Conservation (phyloP, 2,329 filamentous ascomycete genomes). For the Fusarium subglutinans region DNA sequence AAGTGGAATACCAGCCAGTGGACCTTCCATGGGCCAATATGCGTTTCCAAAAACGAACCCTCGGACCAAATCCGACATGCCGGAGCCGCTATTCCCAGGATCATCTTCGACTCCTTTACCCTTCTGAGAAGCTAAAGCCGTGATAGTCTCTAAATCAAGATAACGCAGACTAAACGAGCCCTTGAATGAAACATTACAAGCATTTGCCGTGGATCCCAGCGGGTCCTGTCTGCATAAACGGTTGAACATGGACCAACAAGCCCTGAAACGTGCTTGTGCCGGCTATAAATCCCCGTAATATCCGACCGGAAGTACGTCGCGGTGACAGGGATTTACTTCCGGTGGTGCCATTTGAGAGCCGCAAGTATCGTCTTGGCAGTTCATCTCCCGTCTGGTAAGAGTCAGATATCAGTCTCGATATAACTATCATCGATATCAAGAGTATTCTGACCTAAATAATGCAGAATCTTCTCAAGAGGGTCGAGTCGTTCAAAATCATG, state of each 20-base stretch:
- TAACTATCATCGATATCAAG: neutral
- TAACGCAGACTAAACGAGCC: neutral
- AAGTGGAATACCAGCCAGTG: neutral
- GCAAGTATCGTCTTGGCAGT: constrained; percentile 4
- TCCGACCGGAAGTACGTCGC: neutral
- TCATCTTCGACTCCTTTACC: neutral
- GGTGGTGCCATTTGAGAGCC: neutral
- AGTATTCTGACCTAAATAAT: rapidly evolving
- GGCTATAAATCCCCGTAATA: neutral
- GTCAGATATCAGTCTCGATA: neutral
- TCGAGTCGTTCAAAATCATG: rapidly evolving
- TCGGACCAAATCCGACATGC: neutral
- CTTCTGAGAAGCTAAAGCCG: neutral
- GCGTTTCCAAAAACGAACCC: neutral
- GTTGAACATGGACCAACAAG: neutral
- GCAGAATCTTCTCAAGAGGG: rapidly evolving
- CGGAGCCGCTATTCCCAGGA: neutral
- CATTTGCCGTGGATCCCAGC: neutral
- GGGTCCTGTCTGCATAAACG: neutral
- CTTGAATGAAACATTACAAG: neutral
- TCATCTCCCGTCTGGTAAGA: neutral
- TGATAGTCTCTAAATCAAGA: neutral
- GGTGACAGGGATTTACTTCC: neutral
- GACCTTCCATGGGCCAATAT: neutral
- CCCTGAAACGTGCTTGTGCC: constrained; percentile 1